phyloP scores from a whole-genome alignment of 2,329 filamentous ascomycete species.

The Trichoderma afroharzianum region DNA sequence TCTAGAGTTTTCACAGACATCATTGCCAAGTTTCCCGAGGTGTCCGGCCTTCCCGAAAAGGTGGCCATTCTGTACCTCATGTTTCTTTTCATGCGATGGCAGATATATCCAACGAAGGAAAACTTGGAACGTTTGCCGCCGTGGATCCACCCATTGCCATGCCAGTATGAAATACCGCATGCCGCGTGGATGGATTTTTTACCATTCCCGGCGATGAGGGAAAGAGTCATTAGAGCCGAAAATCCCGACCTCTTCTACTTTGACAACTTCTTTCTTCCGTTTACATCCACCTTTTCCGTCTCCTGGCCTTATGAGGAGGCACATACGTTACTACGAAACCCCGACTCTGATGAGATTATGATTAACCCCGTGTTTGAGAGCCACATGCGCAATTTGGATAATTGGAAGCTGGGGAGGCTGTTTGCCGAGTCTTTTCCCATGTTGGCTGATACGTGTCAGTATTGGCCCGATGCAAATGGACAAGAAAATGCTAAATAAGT shows the following conservation, averaged over 20 bases:
- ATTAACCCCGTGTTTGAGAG: constrained; percentile 86
- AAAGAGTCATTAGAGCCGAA: constrained; percentile 55
- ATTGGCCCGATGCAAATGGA: not conserved
- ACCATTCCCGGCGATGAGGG: constrained; percentile 75
- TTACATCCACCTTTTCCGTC: constrained; percentile 68
- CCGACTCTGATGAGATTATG: constrained; percentile 60
- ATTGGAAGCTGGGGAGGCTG: constrained; percentile 73
- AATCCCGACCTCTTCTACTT: constrained; percentile 56
- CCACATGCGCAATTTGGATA: constrained; percentile 69
- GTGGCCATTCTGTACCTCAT: constrained; percentile 80
- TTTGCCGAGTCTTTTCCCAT: constrained; percentile 65
- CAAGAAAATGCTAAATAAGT: not conserved
- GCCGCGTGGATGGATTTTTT: constrained; percentile 81
- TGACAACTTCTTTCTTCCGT: constrained; percentile 80
- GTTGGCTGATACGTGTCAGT: constrained; percentile 20
- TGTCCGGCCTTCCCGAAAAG: constrained; percentile 74
- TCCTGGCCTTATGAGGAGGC: constrained; percentile 82
- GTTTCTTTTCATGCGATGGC: constrained; percentile 85
- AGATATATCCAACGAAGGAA: constrained; percentile 72
- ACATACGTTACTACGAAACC: constrained; percentile 61
- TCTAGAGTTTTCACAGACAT: constrained; percentile 86
- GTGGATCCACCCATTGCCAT: constrained; percentile 64
- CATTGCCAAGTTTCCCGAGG: constrained; percentile 75
- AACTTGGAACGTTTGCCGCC: constrained; percentile 75
- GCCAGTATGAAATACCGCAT: constrained; percentile 65